A percentile compares a stretch with the other conserved stretches of the same genome.
Conservation (phyloP, 2,329 filamentous ascomycete genomes). For the Fulvia fulva region DNA sequence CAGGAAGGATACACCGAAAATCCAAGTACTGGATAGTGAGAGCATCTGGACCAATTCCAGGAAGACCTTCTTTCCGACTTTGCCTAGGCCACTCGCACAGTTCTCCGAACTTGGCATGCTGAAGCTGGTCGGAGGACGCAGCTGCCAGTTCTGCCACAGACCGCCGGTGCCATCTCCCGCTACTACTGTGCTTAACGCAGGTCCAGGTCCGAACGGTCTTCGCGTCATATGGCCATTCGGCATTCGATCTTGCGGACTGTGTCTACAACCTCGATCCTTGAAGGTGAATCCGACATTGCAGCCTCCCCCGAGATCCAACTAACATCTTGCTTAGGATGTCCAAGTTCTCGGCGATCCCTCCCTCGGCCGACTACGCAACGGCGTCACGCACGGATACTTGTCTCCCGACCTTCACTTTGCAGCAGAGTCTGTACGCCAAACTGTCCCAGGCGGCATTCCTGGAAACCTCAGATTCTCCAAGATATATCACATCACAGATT, state of each 20-base stretch:
- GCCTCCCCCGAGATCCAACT: not conserved
- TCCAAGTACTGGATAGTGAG: conserved; percentile 52
- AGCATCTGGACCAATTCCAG: conserved; percentile 68
- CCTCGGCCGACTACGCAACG: conserved; percentile 59
- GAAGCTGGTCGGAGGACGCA: conserved; percentile 58
- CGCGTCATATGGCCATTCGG: conserved; percentile 69
- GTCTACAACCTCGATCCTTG: conserved; percentile 56
- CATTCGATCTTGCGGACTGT: conserved; percentile 62
- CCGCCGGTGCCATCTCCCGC: conserved; percentile 27
- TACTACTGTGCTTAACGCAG: conserved; percentile 52
- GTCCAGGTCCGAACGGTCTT: conserved; percentile 59
- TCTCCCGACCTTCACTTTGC: conserved; percentile 60
- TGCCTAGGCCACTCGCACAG: conserved; percentile 64
- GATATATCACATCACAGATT: conserved; percentile 60
- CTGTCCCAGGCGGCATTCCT: conserved; percentile 42
- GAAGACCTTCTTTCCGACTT: conserved; percentile 59
- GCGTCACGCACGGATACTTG: conserved; percentile 63
- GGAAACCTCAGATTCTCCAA: conserved; percentile 56
- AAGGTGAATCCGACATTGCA: conserved; percentile 56
- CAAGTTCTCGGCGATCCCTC: conserved; percentile 61
- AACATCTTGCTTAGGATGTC: conserved; percentile 55
- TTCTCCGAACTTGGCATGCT: conserved; percentile 74
- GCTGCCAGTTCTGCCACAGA: conserved; percentile 66
- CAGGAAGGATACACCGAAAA: conserved; percentile 14
- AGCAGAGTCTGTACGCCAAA: conserved; percentile 53